Evolutionary conservation across 805 yeast species (phyloP).

Genomic region (Suhomyces xylopsoci): DNA sequence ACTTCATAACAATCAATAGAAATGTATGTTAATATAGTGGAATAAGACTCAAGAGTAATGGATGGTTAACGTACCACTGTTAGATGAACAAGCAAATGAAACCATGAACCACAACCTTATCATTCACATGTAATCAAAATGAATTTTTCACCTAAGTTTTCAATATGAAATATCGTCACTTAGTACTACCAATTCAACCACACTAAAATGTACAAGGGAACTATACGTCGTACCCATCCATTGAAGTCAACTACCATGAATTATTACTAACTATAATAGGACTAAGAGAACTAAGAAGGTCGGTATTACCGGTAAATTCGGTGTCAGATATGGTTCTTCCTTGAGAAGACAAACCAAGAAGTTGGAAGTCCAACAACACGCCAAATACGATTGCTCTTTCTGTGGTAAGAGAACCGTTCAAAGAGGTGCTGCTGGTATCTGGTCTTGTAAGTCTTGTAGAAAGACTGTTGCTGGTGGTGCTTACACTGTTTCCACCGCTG

Average conservation of each 20-base stretch:
- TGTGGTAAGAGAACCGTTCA: constrained; percentile 98
- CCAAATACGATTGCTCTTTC: constrained; percentile 98
- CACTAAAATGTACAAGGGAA: background rate
- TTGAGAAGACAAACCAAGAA: constrained; percentile 99
- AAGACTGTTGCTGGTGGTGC: constrained; percentile 99
- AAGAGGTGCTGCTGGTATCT: constrained; percentile 98
- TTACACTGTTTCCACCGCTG: constrained; percentile 98
- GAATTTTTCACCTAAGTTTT: background rate
- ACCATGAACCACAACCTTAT: background rate
- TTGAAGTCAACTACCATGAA: background rate
- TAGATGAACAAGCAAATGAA: background rate
- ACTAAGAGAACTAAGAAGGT: constrained; percentile 99
- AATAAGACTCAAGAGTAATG: background rate
- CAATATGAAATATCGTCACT: background rate
- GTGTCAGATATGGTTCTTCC: constrained; percentile 99
- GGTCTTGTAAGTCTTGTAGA: constrained; percentile 93
- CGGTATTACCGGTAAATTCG: constrained; percentile 99
- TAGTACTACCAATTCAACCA: background rate
- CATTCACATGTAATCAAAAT: background rate
- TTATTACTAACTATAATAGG: constrained; percentile 58
- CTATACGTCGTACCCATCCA: background rate
- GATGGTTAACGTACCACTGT: background rate
- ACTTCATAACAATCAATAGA: constrained; percentile 12
- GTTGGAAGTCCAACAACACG: constrained; percentile 98
- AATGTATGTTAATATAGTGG: constrained; percentile 11